Percentiles rank a stretch among this genome's conserved stretches.
phyloP scores from a whole-genome alignment of 495 filamentous ascomycete genomes.

The Thozetella sp. region DNA sequence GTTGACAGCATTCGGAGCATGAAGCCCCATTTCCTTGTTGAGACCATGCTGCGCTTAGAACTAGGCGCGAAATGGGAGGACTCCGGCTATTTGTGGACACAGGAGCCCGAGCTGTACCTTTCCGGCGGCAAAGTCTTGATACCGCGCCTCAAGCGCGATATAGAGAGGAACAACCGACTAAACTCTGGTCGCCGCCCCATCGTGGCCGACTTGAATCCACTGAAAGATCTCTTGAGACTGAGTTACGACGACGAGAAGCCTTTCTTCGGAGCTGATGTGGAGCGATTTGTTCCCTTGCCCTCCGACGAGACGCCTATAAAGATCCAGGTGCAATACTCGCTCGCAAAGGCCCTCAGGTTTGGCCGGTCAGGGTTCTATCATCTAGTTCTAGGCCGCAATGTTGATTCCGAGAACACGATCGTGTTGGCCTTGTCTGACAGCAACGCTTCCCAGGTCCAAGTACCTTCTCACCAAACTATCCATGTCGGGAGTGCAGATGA shows the following conservation, averaged over 20 bases:
- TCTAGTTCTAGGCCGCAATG: not conserved
- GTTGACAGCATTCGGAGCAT: conserved; percentile 9
- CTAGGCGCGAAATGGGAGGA: conserved; percentile 10
- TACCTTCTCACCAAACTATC: no score
- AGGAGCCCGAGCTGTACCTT: conserved; percentile 30
- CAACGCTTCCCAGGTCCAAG: no score
- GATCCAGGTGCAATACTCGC: not conserved
- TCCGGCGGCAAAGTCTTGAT: no score
- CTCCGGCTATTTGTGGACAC: conserved; percentile 21
- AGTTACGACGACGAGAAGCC: no score
- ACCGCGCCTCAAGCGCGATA: conserved; percentile 13
- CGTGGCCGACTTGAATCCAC: not conserved
- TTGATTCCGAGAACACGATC: no score
- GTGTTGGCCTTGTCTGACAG: no score
- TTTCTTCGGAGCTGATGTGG: no score
- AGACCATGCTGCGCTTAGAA: conserved; percentile 10
- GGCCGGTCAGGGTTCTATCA: not conserved
- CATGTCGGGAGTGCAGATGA: no score
- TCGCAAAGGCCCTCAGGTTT: not conserved
- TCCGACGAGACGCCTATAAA: no score
- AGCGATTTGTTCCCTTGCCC: no score
- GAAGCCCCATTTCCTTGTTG: not conserved
- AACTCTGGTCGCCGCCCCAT: not conserved
- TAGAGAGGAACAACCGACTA: not conserved
- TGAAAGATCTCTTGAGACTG: not conserved